These are phyloP conservation scores for Strobilomyces echinocephalus DNA, from an alignment of 768 basidiomycete genomes.

Conservation along the genomic window DNA sequence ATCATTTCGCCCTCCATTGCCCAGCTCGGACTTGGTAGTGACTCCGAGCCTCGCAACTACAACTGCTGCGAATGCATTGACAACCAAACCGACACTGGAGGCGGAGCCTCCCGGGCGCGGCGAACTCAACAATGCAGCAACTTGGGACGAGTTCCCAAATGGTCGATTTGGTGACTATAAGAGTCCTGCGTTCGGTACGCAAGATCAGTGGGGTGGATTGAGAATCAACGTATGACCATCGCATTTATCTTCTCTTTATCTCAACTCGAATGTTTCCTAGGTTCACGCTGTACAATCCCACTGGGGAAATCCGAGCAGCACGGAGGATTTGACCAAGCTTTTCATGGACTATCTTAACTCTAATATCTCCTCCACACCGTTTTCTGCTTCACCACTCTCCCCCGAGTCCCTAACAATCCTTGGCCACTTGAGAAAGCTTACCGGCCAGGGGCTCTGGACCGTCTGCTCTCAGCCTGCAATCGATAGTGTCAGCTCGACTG, in stretches of 20 bases:
- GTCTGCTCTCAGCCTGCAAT: slow-evolving; percentile 95
- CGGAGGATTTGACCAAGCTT: slow-evolving; percentile 68
- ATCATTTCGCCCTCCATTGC: slow-evolving; percentile 25
- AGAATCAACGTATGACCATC: slow-evolving; percentile 46
- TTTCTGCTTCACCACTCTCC: slow-evolving; percentile 78
- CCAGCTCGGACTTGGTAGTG: slow-evolving; percentile 42
- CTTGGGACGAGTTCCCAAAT: slow-evolving; percentile 97
- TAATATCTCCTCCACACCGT: slow-evolving; percentile 74
- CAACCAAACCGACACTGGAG: slow-evolving; percentile 44
- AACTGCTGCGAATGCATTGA: slow-evolving; percentile 54
- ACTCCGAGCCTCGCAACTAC: slow-evolving; percentile 63
- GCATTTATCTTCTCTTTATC: background rate
- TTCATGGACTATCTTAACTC: slow-evolving; percentile 80
- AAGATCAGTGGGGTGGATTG: slow-evolving; percentile 73
- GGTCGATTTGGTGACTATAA: slow-evolving; percentile 97
- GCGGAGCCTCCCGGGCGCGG: slow-evolving; percentile 58
- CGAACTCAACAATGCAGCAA: slow-evolving; percentile 70
- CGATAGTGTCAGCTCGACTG: slow-evolving; percentile 69
- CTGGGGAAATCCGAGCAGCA: slow-evolving; percentile 66
- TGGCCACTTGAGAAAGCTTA: slow-evolving; percentile 70
- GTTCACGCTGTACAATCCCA: slow-evolving; percentile 55
- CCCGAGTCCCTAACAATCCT: slow-evolving; percentile 81
- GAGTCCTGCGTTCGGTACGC: slow-evolving; percentile 89
- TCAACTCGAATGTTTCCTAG: slow-evolving; percentile 32
- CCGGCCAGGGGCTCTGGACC: slow-evolving; percentile 85